These are phyloP conservation scores for Neofusicoccum laricinum DNA, from an alignment of 2,329 filamentous ascomycete species.

Conservation along the genomic window DNA sequence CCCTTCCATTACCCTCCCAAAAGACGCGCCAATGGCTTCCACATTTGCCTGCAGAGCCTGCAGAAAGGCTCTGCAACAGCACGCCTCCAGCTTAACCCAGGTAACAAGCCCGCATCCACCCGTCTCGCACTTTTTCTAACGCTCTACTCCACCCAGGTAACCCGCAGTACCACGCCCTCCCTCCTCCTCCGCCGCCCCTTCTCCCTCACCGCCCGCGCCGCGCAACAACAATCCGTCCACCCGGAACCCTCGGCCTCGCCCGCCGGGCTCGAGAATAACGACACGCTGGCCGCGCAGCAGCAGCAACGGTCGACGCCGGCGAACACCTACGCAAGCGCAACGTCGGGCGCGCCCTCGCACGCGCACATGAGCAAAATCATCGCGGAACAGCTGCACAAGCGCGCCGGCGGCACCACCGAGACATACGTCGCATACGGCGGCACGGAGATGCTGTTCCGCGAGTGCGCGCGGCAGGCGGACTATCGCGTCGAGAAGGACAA, in stretches of 20 bases:
- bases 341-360: not conserved
- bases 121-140: not conserved
- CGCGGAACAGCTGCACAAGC: conserved; percentile 30
- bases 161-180: conserved; percentile 18
- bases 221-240: not conserved
- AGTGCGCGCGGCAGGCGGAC: conserved; percentile 68
- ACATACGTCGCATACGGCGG: conserved; percentile 77
- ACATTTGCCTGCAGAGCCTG: conserved; percentile 37
- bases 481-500: conserved; percentile 72
- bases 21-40: conserved; percentile 30
- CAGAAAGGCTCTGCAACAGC: conserved; percentile 26
- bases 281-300: conserved; percentile 16
- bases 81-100: not conserved
- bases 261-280: conserved; percentile 17
- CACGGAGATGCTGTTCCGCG: conserved; percentile 75
- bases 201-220: not conserved
- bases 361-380: conserved; percentile 18
- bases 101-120: conserved; percentile 19
- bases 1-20: not conserved
- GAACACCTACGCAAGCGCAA: not conserved
- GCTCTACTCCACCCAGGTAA: conserved; percentile 12
- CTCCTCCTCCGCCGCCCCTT: not conserved
- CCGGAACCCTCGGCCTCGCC: not conserved
- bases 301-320: conserved; percentile 13
- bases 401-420: conserved; percentile 43